Conservation (phyloP, 805 yeast species). For the Wickerhamiella kazuoi region DNA sequence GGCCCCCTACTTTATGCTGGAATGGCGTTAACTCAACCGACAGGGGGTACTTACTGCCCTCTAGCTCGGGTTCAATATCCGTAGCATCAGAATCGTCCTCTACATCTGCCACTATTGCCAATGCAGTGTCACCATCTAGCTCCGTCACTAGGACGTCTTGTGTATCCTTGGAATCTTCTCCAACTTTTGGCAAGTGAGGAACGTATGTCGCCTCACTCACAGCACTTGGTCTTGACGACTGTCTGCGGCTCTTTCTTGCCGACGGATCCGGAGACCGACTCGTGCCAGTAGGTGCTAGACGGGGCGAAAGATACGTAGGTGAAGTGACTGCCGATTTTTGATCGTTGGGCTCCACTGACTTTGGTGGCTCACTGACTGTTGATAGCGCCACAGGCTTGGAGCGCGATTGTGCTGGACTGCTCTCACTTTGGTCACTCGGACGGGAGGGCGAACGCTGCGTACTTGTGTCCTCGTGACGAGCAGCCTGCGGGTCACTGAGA, state of each 20-base stretch:
- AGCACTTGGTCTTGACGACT: constrained; percentile 1
- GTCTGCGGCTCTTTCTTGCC: background rate
- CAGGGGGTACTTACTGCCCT: constrained; percentile 22
- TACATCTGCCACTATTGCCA: constrained; percentile 1
- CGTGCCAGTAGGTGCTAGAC: too few species aligned
- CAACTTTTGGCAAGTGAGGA: constrained; percentile 12
- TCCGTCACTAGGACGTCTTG: background rate
- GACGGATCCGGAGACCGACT: too few species aligned
- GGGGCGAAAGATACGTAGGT: too few species aligned
- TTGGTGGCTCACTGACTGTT: too few species aligned
- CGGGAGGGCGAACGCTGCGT: too few species aligned
- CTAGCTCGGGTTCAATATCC: constrained; percentile 9
- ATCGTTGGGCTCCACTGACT: too few species aligned
- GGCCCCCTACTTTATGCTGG: constrained; percentile 93
- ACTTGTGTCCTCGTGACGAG: too few species aligned
- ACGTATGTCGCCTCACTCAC: constrained; percentile 17
- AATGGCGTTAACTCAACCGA: constrained; percentile 86
- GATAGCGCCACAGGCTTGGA: too few species aligned
- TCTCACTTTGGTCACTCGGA: too few species aligned
- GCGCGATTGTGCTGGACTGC: too few species aligned
- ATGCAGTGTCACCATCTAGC: background rate
- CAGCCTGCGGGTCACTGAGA: too few species aligned
- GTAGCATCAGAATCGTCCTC: constrained; percentile 7
- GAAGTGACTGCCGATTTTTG: too few species aligned
- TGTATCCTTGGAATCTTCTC: background rate